Base-by-base conservation (phyloP, 2,329 filamentous ascomycete genomes). In the Pyrenophora teres region DNA sequence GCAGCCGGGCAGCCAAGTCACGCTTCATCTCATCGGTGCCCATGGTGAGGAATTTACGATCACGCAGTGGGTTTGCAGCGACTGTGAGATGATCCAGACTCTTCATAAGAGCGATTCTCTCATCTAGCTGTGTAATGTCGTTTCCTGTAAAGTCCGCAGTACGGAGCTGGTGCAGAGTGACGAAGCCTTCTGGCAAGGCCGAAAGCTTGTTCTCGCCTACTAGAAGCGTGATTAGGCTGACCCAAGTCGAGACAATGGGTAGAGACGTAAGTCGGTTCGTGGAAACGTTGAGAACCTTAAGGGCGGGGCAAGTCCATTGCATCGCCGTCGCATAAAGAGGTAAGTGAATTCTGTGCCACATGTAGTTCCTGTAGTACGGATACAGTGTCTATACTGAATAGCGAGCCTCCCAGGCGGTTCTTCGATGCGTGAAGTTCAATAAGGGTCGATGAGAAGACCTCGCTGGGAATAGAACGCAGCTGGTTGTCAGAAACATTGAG, bases 131-230 rank as follows among this genome's bases (percentile, higher is more conserved):
- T 2, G 84, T 85, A 40, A 99, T 85, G 57, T 94, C 86, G 67
- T 99, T 99, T 60, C 87, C 86, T 0, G 89, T 89, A 59, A 97
- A 87, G 71, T 97, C 91, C 25, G 87, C 89, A 49, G 87, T 88
- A 42, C 86, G 87, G 12, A 97, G 74, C 50, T 84, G 86, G 31
- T 81, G 74, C 0, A 97, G 80, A 1, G 77, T 78, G 1, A 82
- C 79, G 58, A 97, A 89, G 0, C 91, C 91, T 25, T 84, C 79
- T 0, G 93, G 94, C n/a, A 97, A 80, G 3, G 81, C 77, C 2
- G 82, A 78, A 19, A 99, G 84, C 62, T 82, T 87, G 69, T 99
- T 99, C 62, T 95, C 90, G 42, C 93, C 89, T 0, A 87, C 87
- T 1, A 86, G 81, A 9, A 99, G 76, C 1, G 87, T 92, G 31